Evolutionary conservation across 2,329 filamentous ascomycete genomes (phyloP), one percentile per base, ranked within the genome.

Genomic region (Tolypocladium nubicola): DNA sequence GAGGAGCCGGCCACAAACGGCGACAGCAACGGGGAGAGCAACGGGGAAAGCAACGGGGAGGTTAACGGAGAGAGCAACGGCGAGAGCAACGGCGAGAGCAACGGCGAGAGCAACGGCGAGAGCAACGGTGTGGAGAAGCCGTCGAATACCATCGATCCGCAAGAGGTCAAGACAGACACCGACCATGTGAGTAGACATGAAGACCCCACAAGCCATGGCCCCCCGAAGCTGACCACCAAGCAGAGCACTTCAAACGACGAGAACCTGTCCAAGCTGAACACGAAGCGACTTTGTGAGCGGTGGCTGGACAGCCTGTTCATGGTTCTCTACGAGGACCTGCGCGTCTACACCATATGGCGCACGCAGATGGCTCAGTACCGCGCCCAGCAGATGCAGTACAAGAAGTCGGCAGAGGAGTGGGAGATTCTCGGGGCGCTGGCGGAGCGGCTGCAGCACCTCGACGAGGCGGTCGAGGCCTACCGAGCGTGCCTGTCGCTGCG

Each of bases 301-400:
- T 99, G 94, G 94, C 82, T 99, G 2, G 94, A 99, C 73, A 97
- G 96, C 66, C 81, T 99, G 26, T 99, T 99, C 76, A 99, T 99
- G 94, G 94, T 97, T 0, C 81, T 99, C 3, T 99, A 99, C 71
- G 94, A 99, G 72, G 94, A 99, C 68, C 81, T 99, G 21, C 89
- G 94, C 54, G 93, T 99, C 52, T 99, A 99, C 77, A 99, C 94
- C 14, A 99, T 99, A 71, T 99, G 94, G 94, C 87, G 94, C 57
- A 97, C 94, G 0, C 94, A 99, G 71, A 94, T 97, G 84, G 89
- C 91, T 0, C 93, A 97, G 70, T 97, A 92, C 70, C 87, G 90
- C 26, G 90, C 93, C 56, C 93, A 97, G 71, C 88, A 93, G 61
- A 86, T 96, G 72, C 87, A 95, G 63, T 99, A 97, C 77, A 94